These are phyloP conservation scores for Fusarium pilosicola DNA, from an alignment of 2,329 filamentous ascomycete species.

Conservation along the genomic window DNA sequence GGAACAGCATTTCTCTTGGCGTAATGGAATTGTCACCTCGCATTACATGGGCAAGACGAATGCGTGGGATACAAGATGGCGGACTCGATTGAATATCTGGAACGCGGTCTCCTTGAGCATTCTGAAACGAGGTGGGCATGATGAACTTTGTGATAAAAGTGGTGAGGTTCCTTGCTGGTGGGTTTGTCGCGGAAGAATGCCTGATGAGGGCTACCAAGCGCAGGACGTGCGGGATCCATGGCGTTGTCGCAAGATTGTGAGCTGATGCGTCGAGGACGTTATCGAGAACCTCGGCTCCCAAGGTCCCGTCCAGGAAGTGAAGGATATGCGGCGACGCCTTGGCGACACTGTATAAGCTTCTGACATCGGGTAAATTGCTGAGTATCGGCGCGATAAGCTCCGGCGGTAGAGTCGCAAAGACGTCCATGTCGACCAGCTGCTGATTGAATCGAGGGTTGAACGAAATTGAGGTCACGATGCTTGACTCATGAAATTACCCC, in stretches of 20 bases:
- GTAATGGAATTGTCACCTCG: not conserved
- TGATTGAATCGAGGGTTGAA: not conserved
- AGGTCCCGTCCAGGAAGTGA: slow-evolving; percentile 5
- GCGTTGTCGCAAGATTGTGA: not conserved
- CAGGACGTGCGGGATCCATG: slow-evolving; percentile 24
- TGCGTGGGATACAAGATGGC: not conserved
- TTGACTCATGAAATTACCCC: slow-evolving; percentile 1
- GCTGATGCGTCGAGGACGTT: slow-evolving; percentile 11
- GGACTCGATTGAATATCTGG: slow-evolving; percentile 10
- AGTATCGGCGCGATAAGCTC: slow-evolving; percentile 23
- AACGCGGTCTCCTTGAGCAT: not conserved
- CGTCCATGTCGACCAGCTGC: slow-evolving; percentile 6
- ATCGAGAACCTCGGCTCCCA: slow-evolving; percentile 16
- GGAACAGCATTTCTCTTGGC: slow-evolving; percentile 10
- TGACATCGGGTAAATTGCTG: slow-evolving; percentile 1
- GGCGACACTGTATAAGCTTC: not conserved
- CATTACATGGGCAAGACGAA: slow-evolving; percentile 1
- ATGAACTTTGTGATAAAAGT: slow-evolving; percentile 9
- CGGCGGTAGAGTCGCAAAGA: slow-evolving; percentile 7
- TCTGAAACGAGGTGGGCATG: not conserved
- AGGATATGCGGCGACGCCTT: slow-evolving; percentile 14
- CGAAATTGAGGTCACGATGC: not conserved
- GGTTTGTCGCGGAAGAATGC: not conserved
- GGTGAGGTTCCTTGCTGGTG: not conserved
- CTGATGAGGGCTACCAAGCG: slow-evolving; percentile 22